These are phyloP conservation scores for Hibiscus syriacus DNA, from an alignment of 345 rosid genomes.

Conservation along the genomic window DNA sequence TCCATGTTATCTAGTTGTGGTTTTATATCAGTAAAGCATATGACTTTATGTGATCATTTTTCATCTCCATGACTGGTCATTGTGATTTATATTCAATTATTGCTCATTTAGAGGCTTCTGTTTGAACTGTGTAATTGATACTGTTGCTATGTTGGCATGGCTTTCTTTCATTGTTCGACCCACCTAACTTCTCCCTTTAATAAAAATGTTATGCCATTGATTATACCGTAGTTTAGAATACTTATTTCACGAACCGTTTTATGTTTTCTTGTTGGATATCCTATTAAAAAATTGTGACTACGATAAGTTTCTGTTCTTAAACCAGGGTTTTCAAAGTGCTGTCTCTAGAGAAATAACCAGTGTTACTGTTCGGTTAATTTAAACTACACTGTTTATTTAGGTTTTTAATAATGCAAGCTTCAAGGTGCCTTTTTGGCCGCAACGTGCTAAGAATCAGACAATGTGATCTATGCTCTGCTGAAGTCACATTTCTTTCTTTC, in stretches of 20 bases:
- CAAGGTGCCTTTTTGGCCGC: neutral
- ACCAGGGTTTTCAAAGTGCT: neutral
- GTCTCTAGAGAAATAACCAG: neutral
- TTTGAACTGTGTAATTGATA: constrained; percentile 2
- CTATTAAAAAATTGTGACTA: neutral
- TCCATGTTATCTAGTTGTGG: neutral
- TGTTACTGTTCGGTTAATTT: neutral
- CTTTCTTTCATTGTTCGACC: constrained; percentile 2
- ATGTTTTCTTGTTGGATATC: neutral
- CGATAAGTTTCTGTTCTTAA: too few relatives aligned
- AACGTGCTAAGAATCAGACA: neutral
- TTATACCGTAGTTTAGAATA: neutral
- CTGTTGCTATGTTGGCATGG: neutral
- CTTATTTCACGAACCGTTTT: neutral
- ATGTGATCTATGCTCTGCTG: neutral
- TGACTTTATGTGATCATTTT: neutral
- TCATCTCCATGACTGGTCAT: neutral
- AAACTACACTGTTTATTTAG: neutral
- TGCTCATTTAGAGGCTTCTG: constrained; percentile 3
- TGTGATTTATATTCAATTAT: neutral
- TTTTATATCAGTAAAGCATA: neutral
- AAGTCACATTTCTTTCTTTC: neutral
- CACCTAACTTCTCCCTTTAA: neutral
- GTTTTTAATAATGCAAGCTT: neutral
- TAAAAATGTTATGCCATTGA: neutral